These are phyloP conservation scores for Aspergillus japonicus DNA, from an alignment of 2,329 filamentous ascomycete genomes.

Conservation along the genomic window DNA sequence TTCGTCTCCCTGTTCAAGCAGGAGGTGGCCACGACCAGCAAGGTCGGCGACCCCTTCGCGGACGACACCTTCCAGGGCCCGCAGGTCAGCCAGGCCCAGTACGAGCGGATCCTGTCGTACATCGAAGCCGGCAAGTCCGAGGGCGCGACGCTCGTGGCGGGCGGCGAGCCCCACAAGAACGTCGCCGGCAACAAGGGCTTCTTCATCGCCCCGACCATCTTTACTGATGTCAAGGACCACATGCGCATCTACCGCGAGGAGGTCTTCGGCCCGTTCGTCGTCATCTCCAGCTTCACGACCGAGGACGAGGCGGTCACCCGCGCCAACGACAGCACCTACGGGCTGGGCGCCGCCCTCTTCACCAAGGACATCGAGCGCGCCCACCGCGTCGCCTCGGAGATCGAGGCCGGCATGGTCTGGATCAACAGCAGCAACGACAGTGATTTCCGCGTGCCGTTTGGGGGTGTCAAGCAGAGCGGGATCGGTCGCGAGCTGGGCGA, in stretches of 20 bases:
- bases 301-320: constrained; percentile 59
- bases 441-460: constrained; percentile 56
- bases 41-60: constrained; percentile 37
- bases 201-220: constrained; percentile 62
- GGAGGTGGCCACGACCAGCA: constrained; percentile 32
- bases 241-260: constrained; percentile 63
- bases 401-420: constrained; percentile 70
- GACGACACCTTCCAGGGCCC: constrained; percentile 40
- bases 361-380: constrained; percentile 62
- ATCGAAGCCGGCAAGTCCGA: constrained; percentile 68
- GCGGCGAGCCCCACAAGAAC: constrained; percentile 60
- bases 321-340: constrained; percentile 56
- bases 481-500: constrained; percentile 63
- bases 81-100: constrained; percentile 38
- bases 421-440: constrained; percentile 60
- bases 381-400: constrained; percentile 52
- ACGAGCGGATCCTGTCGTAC: constrained; percentile 61
- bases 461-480: constrained; percentile 62
- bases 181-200: constrained; percentile 59
- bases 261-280: constrained; percentile 63
- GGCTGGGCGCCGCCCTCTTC: constrained; percentile 37
- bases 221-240: constrained; percentile 56
- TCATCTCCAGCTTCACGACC: constrained; percentile 57
- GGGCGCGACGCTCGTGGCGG: constrained; percentile 65
- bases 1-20: constrained; percentile 35